These are phyloP conservation scores for Blastobotrys serpentis DNA, from an alignment of 1,139 yeast genomes.

Conservation along the genomic window DNA sequence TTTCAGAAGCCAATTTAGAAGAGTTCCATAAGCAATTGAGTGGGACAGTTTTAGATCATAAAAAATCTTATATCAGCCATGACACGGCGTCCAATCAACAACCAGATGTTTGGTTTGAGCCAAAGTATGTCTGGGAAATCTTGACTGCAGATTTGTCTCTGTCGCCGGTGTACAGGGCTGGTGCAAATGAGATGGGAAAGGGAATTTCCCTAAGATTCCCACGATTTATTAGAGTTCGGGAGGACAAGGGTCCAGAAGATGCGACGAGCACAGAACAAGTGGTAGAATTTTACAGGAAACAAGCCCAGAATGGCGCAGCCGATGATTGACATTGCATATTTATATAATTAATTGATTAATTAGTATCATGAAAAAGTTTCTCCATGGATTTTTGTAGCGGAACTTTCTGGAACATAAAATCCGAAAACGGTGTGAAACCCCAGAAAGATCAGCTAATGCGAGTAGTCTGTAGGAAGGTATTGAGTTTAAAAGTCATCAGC, in stretches of 20 bases:
- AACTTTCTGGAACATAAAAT: no score
- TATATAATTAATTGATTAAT: background rate
- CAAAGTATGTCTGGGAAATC: conserved; percentile 82
- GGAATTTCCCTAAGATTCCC: conserved; percentile 94
- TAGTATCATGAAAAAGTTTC: no score
- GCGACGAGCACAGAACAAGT: conserved; percentile 88
- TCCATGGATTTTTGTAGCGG: no score
- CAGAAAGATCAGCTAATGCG: no score
- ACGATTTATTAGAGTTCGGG: conserved; percentile 78
- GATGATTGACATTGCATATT: background rate
- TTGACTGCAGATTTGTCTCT: conserved; percentile 90
- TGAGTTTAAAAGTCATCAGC: no score
- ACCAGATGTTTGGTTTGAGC: conserved; percentile 98
- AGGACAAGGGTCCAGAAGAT: conserved; percentile 84
- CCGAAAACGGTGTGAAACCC: no score
- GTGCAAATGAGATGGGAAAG: conserved; percentile 69
- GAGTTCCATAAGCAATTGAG: conserved; percentile 58
- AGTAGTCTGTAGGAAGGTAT: no score
- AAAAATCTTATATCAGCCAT: conserved; percentile 69
- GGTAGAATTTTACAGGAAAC: conserved; percentile 84
- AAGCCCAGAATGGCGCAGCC: conserved; percentile 44
- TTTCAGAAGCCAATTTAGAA: conserved; percentile 78
- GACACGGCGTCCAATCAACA: conserved; percentile 54
- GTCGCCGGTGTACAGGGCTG: conserved; percentile 92
- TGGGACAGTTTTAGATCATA: conserved; percentile 64